phyloP scores from a whole-genome alignment of 148 eudicot species.

The Heliamphora exappendiculata region DNA sequence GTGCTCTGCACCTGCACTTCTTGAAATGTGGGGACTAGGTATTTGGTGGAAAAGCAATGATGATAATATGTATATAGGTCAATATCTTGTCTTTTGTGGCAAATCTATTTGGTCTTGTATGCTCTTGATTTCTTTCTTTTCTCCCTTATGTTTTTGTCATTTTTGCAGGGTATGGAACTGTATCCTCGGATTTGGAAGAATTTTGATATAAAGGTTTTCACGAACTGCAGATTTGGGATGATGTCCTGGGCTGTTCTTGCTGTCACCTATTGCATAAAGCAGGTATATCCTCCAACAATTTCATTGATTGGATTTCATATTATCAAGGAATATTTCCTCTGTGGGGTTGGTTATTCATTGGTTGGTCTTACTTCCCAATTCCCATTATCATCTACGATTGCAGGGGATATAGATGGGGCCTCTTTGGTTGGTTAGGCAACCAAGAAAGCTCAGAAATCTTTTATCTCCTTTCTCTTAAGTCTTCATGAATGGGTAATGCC shows the following conservation, averaged over 20 bases:
- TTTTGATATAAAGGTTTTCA: conserved; percentile 89
- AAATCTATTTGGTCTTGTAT: background rate
- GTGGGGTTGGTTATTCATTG: background rate
- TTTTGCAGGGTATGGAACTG: conserved; percentile 87
- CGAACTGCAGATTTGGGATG: conserved; percentile 98
- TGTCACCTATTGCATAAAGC: conserved; percentile 89
- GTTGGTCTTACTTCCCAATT: background rate
- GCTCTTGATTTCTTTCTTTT: conserved; percentile 2
- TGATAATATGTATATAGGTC: background rate
- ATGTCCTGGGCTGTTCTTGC: conserved; percentile 99
- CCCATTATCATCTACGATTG: background rate
- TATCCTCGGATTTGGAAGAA: conserved; percentile 90
- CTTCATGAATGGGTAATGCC: background rate
- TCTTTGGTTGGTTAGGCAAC: conserved; percentile 8
- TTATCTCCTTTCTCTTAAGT: background rate
- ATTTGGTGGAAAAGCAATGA: background rate
- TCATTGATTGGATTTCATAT: background rate
- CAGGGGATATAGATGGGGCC: background rate
- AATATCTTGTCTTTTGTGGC: background rate
- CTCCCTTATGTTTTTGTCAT: background rate
- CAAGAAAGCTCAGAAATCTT: background rate
- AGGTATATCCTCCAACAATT: conserved; percentile 36
- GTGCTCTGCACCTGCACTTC: background rate
- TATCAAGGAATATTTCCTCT: background rate
- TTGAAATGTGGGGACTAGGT: background rate